Base-by-base conservation (phyloP, 208 protist genomes). In the Trypanosoma lewisi region DNA sequence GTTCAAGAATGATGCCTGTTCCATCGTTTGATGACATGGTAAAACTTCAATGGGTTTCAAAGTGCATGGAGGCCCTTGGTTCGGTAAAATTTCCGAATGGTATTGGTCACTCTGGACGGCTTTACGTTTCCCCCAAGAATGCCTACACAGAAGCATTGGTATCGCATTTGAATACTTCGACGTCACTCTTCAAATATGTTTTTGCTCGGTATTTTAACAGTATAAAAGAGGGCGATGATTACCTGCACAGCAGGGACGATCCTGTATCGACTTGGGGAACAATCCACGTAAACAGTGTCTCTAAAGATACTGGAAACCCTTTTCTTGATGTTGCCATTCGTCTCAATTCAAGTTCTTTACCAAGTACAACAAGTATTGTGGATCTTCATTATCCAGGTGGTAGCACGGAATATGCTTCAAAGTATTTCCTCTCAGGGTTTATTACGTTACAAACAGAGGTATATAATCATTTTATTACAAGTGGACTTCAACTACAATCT, bases 361-460 rank as follows among this genome's bases (percentile, higher is more conserved):
- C 81, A 25, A 17, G 7, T 14, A 73, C 71, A 7, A 23, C 25
- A 12, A 7, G 33, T 2, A 12, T 28, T 3, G 21, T 73, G 25
- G 21, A 74, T 37, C 45, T 47, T 39, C 47, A 23, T 30, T 85
- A 79, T 64, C 14, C 62, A 34, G 76, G 77, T 44, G 82, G 82
- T 12, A 25, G 61, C 2, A 53, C 2, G 23, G 21, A 17, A 2
- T 31, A 39, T 36, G 64, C 12, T 45, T 31, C 55, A 3, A 44
- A 51, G 39, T 89, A 89, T 60, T 27, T 89, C 2, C 37, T 70
- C 12, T 87, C 80, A 39, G 83, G 83, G 58, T 91, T 85, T 61
- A 44, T 64, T 21, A 81, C 77, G 1, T 61, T 91, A 48, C 80
- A 91, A 65, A 52, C 47, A 5, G 66, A 62, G 36, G 44, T 87